These are phyloP conservation scores for Torulaspora globosa DNA, from an alignment of 1,139 yeast species.

Conservation along the genomic window DNA sequence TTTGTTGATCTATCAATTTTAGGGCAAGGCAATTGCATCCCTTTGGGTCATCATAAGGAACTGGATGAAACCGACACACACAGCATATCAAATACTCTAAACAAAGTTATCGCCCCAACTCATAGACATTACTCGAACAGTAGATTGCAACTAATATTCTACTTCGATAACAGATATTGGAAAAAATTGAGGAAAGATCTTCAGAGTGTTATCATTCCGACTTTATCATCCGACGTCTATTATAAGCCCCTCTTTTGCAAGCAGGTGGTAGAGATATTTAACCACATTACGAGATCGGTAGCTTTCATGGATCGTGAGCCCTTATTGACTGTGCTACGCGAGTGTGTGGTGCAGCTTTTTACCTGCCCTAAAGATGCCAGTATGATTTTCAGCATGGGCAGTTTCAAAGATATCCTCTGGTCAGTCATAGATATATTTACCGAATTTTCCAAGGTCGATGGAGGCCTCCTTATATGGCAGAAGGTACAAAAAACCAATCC, in stretches of 20 bases:
- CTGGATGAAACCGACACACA: constrained; percentile 40
- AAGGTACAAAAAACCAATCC: constrained; percentile 54
- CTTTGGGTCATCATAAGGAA: constrained; percentile 37
- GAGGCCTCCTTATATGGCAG: constrained; percentile 52
- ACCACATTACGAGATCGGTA: constrained; percentile 47
- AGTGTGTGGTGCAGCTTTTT: constrained; percentile 58
- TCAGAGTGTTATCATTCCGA: constrained; percentile 49
- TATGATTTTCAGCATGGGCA: constrained; percentile 40
- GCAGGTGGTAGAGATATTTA: constrained; percentile 54
- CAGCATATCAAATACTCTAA: constrained; percentile 41
- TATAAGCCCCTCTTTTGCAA: constrained; percentile 48
- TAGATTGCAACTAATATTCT: constrained; percentile 50
- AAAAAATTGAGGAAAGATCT: constrained; percentile 47
- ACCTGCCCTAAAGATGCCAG: constrained; percentile 59
- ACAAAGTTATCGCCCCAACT: constrained; percentile 17
- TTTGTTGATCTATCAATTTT: constrained; percentile 31
- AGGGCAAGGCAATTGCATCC: constrained; percentile 26
- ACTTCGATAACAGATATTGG: constrained; percentile 55
- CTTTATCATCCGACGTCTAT: constrained; percentile 47
- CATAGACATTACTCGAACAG: constrained; percentile 41
- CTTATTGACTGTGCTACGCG: constrained; percentile 49
- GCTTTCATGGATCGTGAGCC: constrained; percentile 63
- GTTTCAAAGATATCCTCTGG: constrained; percentile 44
- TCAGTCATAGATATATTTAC: constrained; percentile 49
- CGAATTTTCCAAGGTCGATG: constrained; percentile 38